These are phyloP conservation scores for Aspergillus panamensis DNA, from an alignment of 495 filamentous ascomycete species.

Conservation along the genomic window DNA sequence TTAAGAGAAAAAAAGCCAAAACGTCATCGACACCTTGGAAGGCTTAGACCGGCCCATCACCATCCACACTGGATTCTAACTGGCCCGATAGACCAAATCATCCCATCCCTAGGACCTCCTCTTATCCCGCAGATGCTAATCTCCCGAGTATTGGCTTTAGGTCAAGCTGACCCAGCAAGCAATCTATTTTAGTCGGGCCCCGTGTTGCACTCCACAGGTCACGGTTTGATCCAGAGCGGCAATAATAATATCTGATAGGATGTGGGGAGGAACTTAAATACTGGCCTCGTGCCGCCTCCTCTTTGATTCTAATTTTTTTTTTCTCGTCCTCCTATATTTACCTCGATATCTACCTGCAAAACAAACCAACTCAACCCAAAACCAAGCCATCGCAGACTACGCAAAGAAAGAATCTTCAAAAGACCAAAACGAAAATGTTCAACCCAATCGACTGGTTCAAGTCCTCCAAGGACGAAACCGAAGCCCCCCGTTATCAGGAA, in stretches of 20 bases:
- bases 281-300: background rate
- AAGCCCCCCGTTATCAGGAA: constrained; percentile 18
- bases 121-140: too few species aligned
- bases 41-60: background rate
- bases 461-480: constrained; percentile 33
- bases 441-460: constrained; percentile 38
- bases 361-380: background rate
- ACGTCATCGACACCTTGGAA: background rate
- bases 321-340: background rate
- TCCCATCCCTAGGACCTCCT: background rate
- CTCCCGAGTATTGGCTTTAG: too few species aligned
- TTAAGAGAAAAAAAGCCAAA: background rate
- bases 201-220: background rate
- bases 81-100: background rate
- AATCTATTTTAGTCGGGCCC: background rate
- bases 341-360: background rate
- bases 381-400: too few species aligned
- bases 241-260: too few species aligned
- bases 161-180: too few species aligned
- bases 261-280: background rate
- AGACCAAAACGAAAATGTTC: constrained; percentile 33
- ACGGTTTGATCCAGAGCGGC: too few species aligned
- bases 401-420: background rate
- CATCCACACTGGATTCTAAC: too few species aligned
- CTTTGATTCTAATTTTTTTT: background rate